A percentile compares a stretch with the other conserved stretches of the same genome.
Conservation (phyloP, 805 yeast species). For the Sugiyamaella boreocaroliniensis region DNA sequence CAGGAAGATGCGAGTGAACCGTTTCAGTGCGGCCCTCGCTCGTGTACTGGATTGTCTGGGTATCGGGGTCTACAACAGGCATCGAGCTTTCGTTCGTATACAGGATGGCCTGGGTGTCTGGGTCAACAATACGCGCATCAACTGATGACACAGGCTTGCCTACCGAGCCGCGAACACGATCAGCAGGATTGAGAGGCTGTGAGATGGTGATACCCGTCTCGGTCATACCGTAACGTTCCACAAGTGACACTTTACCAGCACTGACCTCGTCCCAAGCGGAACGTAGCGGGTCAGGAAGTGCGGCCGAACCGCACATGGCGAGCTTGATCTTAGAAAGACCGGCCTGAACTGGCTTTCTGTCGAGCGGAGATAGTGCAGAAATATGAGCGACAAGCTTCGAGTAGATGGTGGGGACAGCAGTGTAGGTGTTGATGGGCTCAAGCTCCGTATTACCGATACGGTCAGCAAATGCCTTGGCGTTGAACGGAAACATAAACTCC, state of each 20-base stretch:
- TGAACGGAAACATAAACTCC: constrained; percentile 29
- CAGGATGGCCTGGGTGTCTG: constrained; percentile 19
- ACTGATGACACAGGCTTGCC: constrained; percentile 31
- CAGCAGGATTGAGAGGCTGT: constrained; percentile 24
- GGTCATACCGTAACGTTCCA: constrained; percentile 33
- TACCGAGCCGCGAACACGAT: constrained; percentile 26
- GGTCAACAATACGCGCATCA: constrained; percentile 25
- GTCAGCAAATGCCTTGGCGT: constrained; percentile 20
- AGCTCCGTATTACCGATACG: constrained; percentile 19
- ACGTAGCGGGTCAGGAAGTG: constrained; percentile 29
- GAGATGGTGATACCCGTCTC: constrained; percentile 32
- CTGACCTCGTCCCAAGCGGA: constrained; percentile 26
- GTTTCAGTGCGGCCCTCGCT: constrained; percentile 5
- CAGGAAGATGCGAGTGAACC: constrained; percentile 23
- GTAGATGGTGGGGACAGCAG: constrained; percentile 33
- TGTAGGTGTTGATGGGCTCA: constrained; percentile 27
- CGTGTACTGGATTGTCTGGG: neutral
- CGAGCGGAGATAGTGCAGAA: constrained; percentile 13
- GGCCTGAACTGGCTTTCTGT: constrained; percentile 13
- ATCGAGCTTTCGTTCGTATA: constrained; percentile 15
- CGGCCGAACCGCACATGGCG: constrained; percentile 34
- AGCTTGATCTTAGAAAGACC: constrained; percentile 21
- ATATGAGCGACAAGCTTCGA: constrained; percentile 22
- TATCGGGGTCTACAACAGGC: neutral
- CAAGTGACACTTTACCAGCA: constrained; percentile 26